Base-by-base conservation (phyloP, 495 filamentous ascomycete species). In the Pseudoneurospora amorphoporcata region DNA sequence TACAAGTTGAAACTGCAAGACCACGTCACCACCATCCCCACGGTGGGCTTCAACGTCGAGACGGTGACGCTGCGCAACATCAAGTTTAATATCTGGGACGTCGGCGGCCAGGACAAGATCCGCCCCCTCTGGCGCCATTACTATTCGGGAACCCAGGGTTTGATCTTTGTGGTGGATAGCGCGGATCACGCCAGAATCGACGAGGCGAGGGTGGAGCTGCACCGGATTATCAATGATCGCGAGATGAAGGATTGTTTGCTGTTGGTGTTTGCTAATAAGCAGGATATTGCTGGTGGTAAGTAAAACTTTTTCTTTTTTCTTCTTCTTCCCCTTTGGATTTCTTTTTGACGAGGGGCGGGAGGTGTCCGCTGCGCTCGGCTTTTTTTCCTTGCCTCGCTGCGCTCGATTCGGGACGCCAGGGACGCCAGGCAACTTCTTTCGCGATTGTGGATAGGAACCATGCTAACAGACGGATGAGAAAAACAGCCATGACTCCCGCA, bases 41-140 rank as follows among this genome's bases (percentile, higher is more conserved):
- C 95, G 39, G 95, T 98, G 77, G 96, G 95, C 71, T 99, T 99
- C 87, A 99, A 99, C 85, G 95, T 99, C 79, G 95, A 99, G 86
- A 97, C 93, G n/a, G 93, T 99, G 72, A 96, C 94, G 69, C 97
- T 97, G 84, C 97, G 97, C 87, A 99, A 99, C 79, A 93, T 97
- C 81, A 97, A 98, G 82, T 99, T 99, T 87, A 98, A 97, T 77
- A 94, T 99, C 72, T 99, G 95, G 95, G 95, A 99, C 86, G 95
- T 99, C 40, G 95, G 95, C 81, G 95, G 95, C 76, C 95, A 99
- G 87, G 95, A 99, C 88, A 98, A 98, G 89, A 99, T 99, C 76
- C 88, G 95, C 69, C 95, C 95, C 68, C 84, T 99, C 65, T 99
- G 95, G 95, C 90, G 95, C 83, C 95, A 99, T 84, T 99, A 99